Base-by-base conservation (phyloP, 192 early-diverging fungal species). In the Paraglomus brasilianum region DNA sequence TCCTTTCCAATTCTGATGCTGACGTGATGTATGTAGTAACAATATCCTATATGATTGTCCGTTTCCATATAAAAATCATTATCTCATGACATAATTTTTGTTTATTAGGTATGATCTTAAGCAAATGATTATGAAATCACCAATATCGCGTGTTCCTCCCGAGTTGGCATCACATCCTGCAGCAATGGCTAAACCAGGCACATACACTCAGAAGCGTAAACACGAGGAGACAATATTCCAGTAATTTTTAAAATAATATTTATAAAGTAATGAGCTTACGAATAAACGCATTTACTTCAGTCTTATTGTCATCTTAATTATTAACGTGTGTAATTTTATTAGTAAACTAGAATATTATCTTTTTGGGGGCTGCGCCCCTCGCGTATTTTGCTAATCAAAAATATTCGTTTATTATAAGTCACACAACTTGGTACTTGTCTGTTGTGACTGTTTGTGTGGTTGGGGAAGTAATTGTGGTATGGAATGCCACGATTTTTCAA, bases 101-200 rank as follows among this genome's bases (percentile, higher is more conserved):
- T 2, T 44, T n/a, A 5, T 45, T 39, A 74, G 55, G 78, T 84
- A 82, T 71, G 91, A 94, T 74, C 78, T 94, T 44, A 88, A 89
- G 70, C 81, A 86, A 69, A 85, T 90, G 84, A 61, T 92, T 7
- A 67, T 77, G 45, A 93, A 94, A 70, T 93, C 91, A 21, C 78
- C 85, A 1, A 70, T 95, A 8, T 91, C 91, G 6, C 85, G 81
- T 4, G 83, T 90, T 30, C 95, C 95, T 45, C 89, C 83, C 0
- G 96, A 96, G 76, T 81, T 99, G 21, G 86, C 90, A 5, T 85
- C 78, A 53, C 95, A 97, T 74, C 83, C 92, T 69, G 89, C 87
- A 36, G 93, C 93, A 1, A 92, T 92, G 82, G 87, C 86, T 10
- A 92, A 91, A 64, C 83, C 84, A 6, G 89, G 88, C 22, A 67